Evolutionary conservation across 768 basidiomycete species (phyloP), one percentile per base, ranked within the genome.

Genomic region (Mycena pura): DNA sequence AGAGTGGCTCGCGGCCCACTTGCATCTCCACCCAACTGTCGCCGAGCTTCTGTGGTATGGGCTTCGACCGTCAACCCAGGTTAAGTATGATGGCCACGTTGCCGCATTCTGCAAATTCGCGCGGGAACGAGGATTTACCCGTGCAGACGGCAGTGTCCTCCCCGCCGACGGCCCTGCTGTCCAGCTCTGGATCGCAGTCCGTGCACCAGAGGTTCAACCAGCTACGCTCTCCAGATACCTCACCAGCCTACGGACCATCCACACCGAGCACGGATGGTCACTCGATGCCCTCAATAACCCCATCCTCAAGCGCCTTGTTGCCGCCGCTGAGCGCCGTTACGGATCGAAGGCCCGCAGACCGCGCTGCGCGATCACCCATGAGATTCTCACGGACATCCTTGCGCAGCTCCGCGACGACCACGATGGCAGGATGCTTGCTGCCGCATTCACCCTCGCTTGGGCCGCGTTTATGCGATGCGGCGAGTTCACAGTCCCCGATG

Each of bases 1-100:
- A 19, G 57, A 34, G 28, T 51, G 57, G 57, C 40, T 44, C 57
- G 31, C 48, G 57, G 31, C 57, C 57, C 32, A 40, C 41, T 27
- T 32, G 40, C 24, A 59, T 38, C 41, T 50, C 48, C 40, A 43
- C 48, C 40, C 39, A 34, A 44, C 31, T 41, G 17, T 48, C 32
- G 46, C 46, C 1, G 29, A 32, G 27, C 28, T 40, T 28, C 15
- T 48, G 22, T 55, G 53, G 53, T 55, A 34, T 19, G 53, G 41
- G 27, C 19, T 55, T 15, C 28, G 15, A 5, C 7, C 14, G 19
- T 14, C 10, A 14, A 55, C 53, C 29, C 53, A 31, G 1, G 41
- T 13, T 6, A 55, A 45, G 22, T 55, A 55, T 25, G 41, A 45
- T 10, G 32, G 53, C 9, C 41, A 44, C 9, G 41, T 45, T 17